Evolutionary conservation across 176 grass and related monocot species (phyloP), one percentile per base, ranked within the genome.

Genomic region (Oryza glaberrima): DNA sequence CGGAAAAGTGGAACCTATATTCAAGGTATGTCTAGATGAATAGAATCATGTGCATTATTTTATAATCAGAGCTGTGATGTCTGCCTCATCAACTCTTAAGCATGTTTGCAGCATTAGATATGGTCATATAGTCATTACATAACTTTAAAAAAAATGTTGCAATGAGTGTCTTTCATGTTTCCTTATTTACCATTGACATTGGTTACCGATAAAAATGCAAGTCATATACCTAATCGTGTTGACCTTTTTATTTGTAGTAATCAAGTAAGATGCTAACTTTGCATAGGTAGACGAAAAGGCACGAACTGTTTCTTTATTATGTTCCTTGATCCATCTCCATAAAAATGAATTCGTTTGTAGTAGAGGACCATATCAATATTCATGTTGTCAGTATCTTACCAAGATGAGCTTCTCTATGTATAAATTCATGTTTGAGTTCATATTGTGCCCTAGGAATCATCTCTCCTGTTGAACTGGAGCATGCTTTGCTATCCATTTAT

Each of bases 1-100:
- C 17, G 88, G 90, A 79, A 96, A 99, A 88, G 91, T 99, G 79
- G 97, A 99, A 82, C 94, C 97, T 47, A 96, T 99, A 84, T 99
- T 99, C 86, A 99, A 99, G 93, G 97, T 99, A 87, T 78, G 81
- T 82, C 65, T 92, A 70, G 66, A 44, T 87, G 72, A 67, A 70
- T 76, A 56, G 40, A 76, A 77, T 23, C 76, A 83, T 52, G 12
- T 69, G n/a, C 78, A 73, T 91, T 71, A 56, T 87, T 54, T 71
- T 52, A 41, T 54, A 25, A 47, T 85, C 40, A 20, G 47, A 47
- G 41, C 49, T 71, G 10, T 63, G 67, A 8, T 85, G 20, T 36
- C 70, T 74, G 4, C 61, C 0, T 0, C 67, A 81, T 85, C 36
- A 63, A 73, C 15, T 69, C 68, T 67, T 36, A 79, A 47, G 49